These are phyloP conservation scores for Trametes elegans DNA, from an alignment of 768 basidiomycete genomes.

Conservation along the genomic window DNA sequence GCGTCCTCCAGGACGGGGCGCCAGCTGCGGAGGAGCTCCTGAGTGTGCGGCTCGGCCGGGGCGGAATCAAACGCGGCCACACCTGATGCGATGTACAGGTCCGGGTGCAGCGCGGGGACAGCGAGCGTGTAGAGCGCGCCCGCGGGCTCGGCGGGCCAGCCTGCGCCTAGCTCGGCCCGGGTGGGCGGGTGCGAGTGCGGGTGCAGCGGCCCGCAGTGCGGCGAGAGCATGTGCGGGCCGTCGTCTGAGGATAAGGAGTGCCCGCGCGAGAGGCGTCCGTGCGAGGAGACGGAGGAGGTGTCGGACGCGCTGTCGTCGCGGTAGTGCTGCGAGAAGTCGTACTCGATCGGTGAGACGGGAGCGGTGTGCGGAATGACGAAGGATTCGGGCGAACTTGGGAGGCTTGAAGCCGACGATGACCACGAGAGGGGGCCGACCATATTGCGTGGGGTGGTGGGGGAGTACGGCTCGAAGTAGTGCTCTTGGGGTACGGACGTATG, in stretches of 20 bases:
- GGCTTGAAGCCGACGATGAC: background rate
- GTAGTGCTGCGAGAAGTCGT: constrained; percentile 9
- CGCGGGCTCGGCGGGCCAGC: constrained; percentile 3
- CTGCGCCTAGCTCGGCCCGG: background rate
- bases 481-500: background rate
- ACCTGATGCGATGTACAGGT: constrained; percentile 8
- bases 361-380: background rate
- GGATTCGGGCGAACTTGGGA: constrained; percentile 7
- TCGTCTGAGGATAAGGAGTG: background rate
- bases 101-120: constrained; percentile 4
- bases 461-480: background rate
- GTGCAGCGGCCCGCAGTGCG: background rate
- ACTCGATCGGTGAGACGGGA: constrained; percentile 3
- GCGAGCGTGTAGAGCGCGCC: constrained; percentile 1
- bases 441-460: background rate
- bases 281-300: constrained; percentile 7
- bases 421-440: background rate
- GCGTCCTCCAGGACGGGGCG: constrained; percentile 5
- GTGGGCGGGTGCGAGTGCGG: background rate
- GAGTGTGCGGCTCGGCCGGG: background rate
- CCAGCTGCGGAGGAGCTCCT: constrained; percentile 9
- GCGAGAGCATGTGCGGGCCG: background rate
- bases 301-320: constrained; percentile 12
- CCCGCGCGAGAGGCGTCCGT: constrained; percentile 7
- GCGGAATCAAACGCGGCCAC: background rate